Conservation (phyloP, 2,329 filamentous ascomycete genomes). For the Monilinia fructigena region DNA sequence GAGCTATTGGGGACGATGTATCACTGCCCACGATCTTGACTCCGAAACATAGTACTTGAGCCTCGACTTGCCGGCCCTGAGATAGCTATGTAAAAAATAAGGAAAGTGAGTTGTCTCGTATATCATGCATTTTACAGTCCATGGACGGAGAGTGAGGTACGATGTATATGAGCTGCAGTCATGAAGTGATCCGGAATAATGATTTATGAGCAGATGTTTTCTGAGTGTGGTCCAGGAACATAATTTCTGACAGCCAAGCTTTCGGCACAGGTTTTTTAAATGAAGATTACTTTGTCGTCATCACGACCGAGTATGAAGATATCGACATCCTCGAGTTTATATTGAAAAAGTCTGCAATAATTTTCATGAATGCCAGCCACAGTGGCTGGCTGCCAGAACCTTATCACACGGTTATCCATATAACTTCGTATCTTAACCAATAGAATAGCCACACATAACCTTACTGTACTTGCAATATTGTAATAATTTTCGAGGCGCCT, state of each 20-base stretch:
- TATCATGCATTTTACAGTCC: slow-evolving; percentile 21
- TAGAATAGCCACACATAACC: neutral
- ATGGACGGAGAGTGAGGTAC: slow-evolving; percentile 18
- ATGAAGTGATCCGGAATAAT: slow-evolving; percentile 26
- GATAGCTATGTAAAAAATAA: slow-evolving; percentile 17
- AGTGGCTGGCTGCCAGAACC: neutral
- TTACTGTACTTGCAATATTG: too few relatives aligned
- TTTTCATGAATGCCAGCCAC: neutral
- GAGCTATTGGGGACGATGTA: slow-evolving; percentile 37
- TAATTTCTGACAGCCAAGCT: slow-evolving; percentile 36
- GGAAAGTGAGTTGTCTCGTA: slow-evolving; percentile 25
- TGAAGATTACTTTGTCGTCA: neutral
- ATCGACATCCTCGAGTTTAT: neutral
- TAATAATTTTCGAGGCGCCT: neutral
- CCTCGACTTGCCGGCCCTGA: slow-evolving; percentile 10
- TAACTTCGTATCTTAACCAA: neutral
- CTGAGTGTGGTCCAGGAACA: slow-evolving; percentile 39
- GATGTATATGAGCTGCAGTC: slow-evolving; percentile 36
- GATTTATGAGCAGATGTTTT: slow-evolving; percentile 40
- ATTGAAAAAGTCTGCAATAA: neutral
- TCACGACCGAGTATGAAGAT: neutral
- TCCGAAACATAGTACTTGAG: slow-evolving; percentile 26
- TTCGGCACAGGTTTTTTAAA: too few relatives aligned
- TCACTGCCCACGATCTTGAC: slow-evolving; percentile 28
- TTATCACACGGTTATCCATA: too few relatives aligned